These are phyloP conservation scores for Phylloporus arenicola DNA, from an alignment of 768 basidiomycete species.

Conservation along the genomic window DNA sequence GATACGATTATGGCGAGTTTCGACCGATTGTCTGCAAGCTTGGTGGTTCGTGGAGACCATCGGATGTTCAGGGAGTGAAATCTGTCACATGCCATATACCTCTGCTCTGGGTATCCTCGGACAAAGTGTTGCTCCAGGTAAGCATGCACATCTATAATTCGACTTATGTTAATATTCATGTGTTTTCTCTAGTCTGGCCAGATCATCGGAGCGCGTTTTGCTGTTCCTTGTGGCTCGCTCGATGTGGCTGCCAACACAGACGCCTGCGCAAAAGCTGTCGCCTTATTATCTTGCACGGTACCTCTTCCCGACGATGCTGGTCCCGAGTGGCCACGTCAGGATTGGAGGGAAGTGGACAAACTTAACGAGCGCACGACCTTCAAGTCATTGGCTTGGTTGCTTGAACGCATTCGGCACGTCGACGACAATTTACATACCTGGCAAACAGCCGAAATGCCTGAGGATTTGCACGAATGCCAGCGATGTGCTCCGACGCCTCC, in stretches of 20 bases:
- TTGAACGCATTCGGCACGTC: slow-evolving; percentile 76
- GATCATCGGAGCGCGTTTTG: slow-evolving; percentile 54
- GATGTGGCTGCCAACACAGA: slow-evolving; percentile 49
- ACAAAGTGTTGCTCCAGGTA: slow-evolving; percentile 52
- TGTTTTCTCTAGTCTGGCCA: slow-evolving; percentile 42
- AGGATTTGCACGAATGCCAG: slow-evolving; percentile 54
- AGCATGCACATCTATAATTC: slow-evolving; percentile 10
- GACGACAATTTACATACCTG: slow-evolving; percentile 61
- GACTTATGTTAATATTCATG: slow-evolving; percentile 1
- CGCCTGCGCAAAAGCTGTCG: slow-evolving; percentile 70
- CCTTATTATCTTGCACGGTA: slow-evolving; percentile 72
- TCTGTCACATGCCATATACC: slow-evolving; percentile 55
- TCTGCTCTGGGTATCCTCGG: slow-evolving; percentile 55
- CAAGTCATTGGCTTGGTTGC: slow-evolving; percentile 77
- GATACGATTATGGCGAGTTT: slow-evolving; percentile 77
- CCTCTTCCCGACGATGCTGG: slow-evolving; percentile 67
- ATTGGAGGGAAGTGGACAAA: slow-evolving; percentile 81
- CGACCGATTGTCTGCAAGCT: slow-evolving; percentile 74
- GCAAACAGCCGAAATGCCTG: slow-evolving; percentile 49
- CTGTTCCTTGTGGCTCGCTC: slow-evolving; percentile 53
- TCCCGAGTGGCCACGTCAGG: slow-evolving; percentile 68
- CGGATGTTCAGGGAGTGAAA: slow-evolving; percentile 42
- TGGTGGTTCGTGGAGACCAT: slow-evolving; percentile 75
- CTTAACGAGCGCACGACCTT: slow-evolving; percentile 81
- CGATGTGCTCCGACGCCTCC: slow-evolving; percentile 81